Base-by-base conservation (phyloP, 2,329 filamentous ascomycete species). In the Aureobasidium musti region DNA sequence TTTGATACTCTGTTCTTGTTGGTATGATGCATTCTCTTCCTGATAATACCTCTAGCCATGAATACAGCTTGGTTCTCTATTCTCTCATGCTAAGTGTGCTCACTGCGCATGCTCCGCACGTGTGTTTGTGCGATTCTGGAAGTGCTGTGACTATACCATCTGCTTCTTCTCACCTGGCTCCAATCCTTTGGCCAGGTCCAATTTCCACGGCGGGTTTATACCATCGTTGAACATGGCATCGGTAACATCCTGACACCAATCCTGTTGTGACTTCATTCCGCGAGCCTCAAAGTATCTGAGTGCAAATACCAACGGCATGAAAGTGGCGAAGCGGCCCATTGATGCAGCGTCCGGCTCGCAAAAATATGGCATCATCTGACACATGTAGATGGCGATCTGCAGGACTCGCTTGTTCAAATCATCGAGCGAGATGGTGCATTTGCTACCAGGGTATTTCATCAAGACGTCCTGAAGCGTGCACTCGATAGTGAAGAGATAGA, bases 331-430 rank as follows among this genome's bases (percentile, higher is more conserved):
- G 21, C 54, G 30, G 7, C 65, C 65, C 53, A 56, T 66, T 2
- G 54, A 61, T 11, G 53, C 39, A 26, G 65, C 41, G 7, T 45
- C 43, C 11, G 65, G 54, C 21, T 66, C 53, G 54, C 65, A 66
- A 47, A 59, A 66, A 14, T 52, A 61, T 35, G 65, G 54, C 37
- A 66, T 60, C 43, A 59, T 52, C 54, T 66, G 65, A 35, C 54
- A 61, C 53, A 66, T 60, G 45, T 53, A 49, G 41, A 66, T 60
- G 5, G 54, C 54, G 26, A 30, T 45, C 19, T 61, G 53, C 92
- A 92, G 75, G 93, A 92, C 77, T 83, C 87, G 76, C 79, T 80
- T 69, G 68, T 77, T 73, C 7, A 30, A n/a, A 10, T 65, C 1
- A 52, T 26, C 33, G 49, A 10, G 8, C 28, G 43, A 26, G 50